Conservation (phyloP, 2,329 filamentous ascomycete genomes). For the Emericellopsis cladophorae region DNA sequence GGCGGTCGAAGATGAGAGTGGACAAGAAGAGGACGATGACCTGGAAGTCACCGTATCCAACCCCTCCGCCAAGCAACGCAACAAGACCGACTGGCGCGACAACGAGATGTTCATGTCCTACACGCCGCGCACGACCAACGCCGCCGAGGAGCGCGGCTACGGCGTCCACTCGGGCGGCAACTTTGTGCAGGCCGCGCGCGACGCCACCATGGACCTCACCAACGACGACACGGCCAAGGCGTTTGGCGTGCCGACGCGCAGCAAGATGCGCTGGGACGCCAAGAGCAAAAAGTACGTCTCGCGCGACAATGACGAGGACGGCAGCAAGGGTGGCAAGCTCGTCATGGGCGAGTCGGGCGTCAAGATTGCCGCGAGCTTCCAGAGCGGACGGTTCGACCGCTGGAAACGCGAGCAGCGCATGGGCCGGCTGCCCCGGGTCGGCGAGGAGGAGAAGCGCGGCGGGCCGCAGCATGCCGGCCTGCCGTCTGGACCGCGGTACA, state of each 20-base stretch:
- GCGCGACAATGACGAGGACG: constrained; percentile 87
- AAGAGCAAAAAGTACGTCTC: constrained; percentile 92
- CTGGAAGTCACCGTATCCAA: constrained; percentile 62
- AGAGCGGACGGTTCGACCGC: constrained; percentile 82
- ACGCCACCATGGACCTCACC: constrained; percentile 81
- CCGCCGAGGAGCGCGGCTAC: constrained; percentile 84
- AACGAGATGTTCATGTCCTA: constrained; percentile 95
- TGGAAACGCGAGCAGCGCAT: constrained; percentile 86
- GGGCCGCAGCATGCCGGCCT: constrained; percentile 6
- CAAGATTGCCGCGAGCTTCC: constrained; percentile 91
- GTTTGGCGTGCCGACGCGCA: constrained; percentile 64
- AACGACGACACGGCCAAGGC: constrained; percentile 74
- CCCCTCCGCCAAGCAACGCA: constrained; percentile 36
- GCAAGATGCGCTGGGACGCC: constrained; percentile 90
- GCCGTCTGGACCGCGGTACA: constrained; percentile 42
- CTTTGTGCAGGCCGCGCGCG: constrained; percentile 80
- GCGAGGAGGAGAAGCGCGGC: constrained; percentile 55
- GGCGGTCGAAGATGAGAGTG: constrained; percentile 31
- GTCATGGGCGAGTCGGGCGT: constrained; percentile 83
- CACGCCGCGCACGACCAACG: constrained; percentile 66
- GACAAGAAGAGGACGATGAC: constrained; percentile 48
- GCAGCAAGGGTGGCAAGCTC: constrained; percentile 58
- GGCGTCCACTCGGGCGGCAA: constrained; percentile 79
- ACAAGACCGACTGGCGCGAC: constrained; percentile 60
- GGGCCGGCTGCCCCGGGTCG: constrained; percentile 64